Evolutionary conservation across 1,284 basidiomycete genomes (phyloP), one percentile per base, ranked within the genome.

Genomic region (Trichosporon asahii): DNA sequence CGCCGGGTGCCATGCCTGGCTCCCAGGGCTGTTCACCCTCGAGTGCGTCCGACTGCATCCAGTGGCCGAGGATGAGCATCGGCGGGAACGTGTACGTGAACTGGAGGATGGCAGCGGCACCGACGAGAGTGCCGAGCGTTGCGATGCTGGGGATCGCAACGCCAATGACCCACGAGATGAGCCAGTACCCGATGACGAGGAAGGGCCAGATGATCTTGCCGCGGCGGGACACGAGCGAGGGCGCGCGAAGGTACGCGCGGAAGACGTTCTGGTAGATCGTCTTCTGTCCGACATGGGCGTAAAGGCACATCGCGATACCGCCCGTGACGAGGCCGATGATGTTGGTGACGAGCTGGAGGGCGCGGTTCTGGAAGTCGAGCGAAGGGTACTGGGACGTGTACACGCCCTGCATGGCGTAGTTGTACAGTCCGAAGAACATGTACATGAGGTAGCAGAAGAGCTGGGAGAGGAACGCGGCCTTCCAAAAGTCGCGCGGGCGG

Each of bases 401-500:
- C 72, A 88, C 89, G 5, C 90, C 89, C 80, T 90, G 89, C 78
- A 44, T 63, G 21, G 61, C 81, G 83, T 89, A 85, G 57, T 83
- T 81, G 74, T 84, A 85, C 27, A 85, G 65, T 9, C 89, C 89
- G 33, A 70, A 72, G 23, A 70, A 35, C 68, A 72, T 70, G 70
- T 74, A 91, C 4, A 86, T 85, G n/a, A 80, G 64, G 74, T 85
- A 85, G 75, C 90, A 89, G 55, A 91, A 78, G 2, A 84, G 61
- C 76, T 90, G 89, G 0, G 88, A 87, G 31, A 81, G 78, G 63
- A 86, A 82, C 86, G 89, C 89, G 40, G 86, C 88, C 77, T 90
- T 90, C 88, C 88, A 90, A 75, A 90, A 90, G 77, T 90, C 89
- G 86, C 88, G 87, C 0, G 89, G 90, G 2, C 89, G 85, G 15